Evolutionary conservation across 2,329 filamentous ascomycete genomes (phyloP), one percentile per base, ranked within the genome.

Genomic region (Zymoseptoria crescenta): DNA sequence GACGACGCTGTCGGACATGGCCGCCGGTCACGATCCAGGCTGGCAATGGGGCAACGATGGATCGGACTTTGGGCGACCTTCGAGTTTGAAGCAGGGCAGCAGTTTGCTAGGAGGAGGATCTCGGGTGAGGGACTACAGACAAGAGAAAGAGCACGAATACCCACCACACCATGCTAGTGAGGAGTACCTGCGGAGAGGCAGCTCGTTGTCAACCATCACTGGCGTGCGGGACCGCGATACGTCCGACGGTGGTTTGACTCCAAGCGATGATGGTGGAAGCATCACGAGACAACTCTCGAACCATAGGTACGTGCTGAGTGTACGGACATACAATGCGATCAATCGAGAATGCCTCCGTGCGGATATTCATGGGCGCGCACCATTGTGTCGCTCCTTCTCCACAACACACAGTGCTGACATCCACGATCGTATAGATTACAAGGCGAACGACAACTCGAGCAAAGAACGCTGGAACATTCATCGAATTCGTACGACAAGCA

Each of bases 401-500:
- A 16, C 35, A 41, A 9, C 27, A 2, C 45, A 10, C 27, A 16
- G 29, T 28, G 52, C 48, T 21, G 29, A 63, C 69, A 52, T 64
- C 35, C 45, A 20, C 16, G 16, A 1, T 41, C 13, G 56, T 50
- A 63, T 69, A 83, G 82, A 68, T 73, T 85, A 57, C 82, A 83
- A 64, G 83, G 83, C 67, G 83, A 85, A 71, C 77, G 77, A 55
- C 80, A 84, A 62, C 77, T 85, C 53, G 83, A 83, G 52, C 78
- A 81, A 63, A 76, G 80, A 62, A 80, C 81, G 52, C 78, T 84
- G 49, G 79, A 83, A 64, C 79, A 77, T 58, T 84, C 82, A 2
- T 84, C 82, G 24, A 81, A 85, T 67, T 81, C 80, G 30, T 86
- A 86, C 71, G 83, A 86, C 67, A 81, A 85, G 69, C 81, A 83